Evolutionary conservation across 2,329 filamentous ascomycete genomes (phyloP), one percentile per base, ranked within the genome.

Genomic region (Rhinocladiella similis): DNA sequence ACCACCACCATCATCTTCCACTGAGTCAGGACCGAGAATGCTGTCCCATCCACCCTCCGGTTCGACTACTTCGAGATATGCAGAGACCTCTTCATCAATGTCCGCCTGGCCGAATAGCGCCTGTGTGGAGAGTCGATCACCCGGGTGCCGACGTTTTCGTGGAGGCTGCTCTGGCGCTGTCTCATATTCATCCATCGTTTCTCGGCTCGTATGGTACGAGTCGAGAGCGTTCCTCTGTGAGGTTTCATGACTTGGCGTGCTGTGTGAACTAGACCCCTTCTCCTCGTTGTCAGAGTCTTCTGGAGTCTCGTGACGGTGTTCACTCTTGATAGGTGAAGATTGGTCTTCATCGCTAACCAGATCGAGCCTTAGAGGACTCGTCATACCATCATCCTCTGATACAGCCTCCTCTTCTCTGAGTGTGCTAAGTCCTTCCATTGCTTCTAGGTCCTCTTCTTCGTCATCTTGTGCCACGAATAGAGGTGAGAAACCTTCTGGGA

Each of bases 41-140:
- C 47, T 54, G n/a, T 64, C 65, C 62, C 66, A 68, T 9, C 65
- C 65, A 35, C 61, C 66, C 38, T 66, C 60, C 1, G 66, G 66
- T 16, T 63, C 50, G n/a, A 65, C 63, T n/a, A 68, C 22, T 4
- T 64, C 62, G 38, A 66, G 51, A 25, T 60, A 57, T 4, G 57
- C 20, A n/a, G 47, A 25, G 41, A 56, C 33, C 29, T 53, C 50
- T 19, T 27, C 49, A 12, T 43, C 5, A 33, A 25, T 27, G 20
- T 42, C 27, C 3, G 39, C 19, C 27, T 29, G 27, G n/a, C 63
- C 45, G 27, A 60, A 63, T 14, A 63, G 49, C 7, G 50, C 55
- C 41, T 57, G 58, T 10, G 57, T 62, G 12, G 52, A 51, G 18
- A 59, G 13, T 14, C 53, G 46, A 2, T 19, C 9, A n/a, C 25